These are phyloP conservation scores for Sphaceloma murrayae DNA, from an alignment of 2,329 filamentous ascomycete species.

Conservation along the genomic window DNA sequence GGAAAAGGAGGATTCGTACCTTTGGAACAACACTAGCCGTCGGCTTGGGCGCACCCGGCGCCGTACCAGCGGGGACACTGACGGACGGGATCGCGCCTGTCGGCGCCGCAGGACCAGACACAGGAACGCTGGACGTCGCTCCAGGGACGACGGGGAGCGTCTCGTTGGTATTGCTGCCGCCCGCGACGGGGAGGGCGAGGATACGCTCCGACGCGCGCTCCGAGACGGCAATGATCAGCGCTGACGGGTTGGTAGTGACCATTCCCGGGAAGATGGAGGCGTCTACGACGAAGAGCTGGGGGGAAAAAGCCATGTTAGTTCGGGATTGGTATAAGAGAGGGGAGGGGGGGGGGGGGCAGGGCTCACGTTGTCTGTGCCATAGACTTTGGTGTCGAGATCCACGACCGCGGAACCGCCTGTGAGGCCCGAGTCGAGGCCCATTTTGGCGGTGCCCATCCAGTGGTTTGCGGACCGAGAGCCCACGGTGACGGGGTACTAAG, in stretches of 20 bases:
- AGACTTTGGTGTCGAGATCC: conserved; percentile 42
- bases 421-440: conserved; percentile 37
- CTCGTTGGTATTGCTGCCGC: conserved; percentile 1
- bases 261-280: conserved; percentile 61
- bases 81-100: too few species aligned
- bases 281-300: conserved; percentile 52
- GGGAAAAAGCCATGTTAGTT: conserved; percentile 5
- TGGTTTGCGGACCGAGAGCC: conserved; percentile 33
- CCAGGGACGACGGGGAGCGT: conserved; percentile 6
- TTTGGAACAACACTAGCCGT: too few species aligned
- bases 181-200: conserved; percentile 32
- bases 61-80: too few species aligned
- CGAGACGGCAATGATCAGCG: conserved; percentile 54
- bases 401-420: conserved; percentile 38
- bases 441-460: conserved; percentile 35
- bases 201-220: conserved; percentile 51
- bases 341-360: too few species aligned
- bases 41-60: too few species aligned
- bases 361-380: conserved; percentile 50
- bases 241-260: conserved; percentile 57
- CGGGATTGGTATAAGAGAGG: too few species aligned
- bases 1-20: too few species aligned
- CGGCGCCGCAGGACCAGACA: background rate
- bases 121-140: background rate
- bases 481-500: conserved; percentile 30